Evolutionary conservation across 2,329 filamentous ascomycete genomes (phyloP).

Genomic region (Stemphylium vesicarium): DNA sequence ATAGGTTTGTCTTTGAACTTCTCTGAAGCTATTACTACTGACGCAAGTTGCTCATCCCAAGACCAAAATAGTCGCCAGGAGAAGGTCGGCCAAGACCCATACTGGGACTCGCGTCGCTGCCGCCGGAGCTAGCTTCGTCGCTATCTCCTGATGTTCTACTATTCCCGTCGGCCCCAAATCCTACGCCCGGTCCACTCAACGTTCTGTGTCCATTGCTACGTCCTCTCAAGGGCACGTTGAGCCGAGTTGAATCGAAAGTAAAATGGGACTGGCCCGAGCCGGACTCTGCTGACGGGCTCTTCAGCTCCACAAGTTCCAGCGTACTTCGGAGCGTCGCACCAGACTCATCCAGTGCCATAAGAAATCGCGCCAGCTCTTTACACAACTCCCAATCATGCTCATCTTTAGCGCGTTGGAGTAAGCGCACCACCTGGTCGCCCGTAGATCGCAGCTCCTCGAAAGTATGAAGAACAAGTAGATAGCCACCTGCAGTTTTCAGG

Average conservation of each 20-base stretch:
- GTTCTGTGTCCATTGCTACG: constrained; percentile 8
- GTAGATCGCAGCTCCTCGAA: constrained; percentile 66
- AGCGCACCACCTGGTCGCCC: constrained; percentile 77
- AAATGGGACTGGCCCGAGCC: constrained; percentile 37
- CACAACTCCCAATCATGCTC: constrained; percentile 95
- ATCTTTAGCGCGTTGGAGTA: constrained; percentile 79
- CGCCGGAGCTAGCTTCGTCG: constrained; percentile 25
- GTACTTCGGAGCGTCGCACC: constrained; percentile 79
- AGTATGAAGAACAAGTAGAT: constrained; percentile 92
- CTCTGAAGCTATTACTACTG: background rate
- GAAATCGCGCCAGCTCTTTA: constrained; percentile 91
- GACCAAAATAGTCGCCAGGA: constrained; percentile 31
- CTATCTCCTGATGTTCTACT: constrained; percentile 20
- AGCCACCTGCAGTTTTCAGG: constrained; percentile 93
- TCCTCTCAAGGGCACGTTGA: constrained; percentile 34
- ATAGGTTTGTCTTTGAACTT: background rate
- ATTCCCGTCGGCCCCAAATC: constrained; percentile 4
- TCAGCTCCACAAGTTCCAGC: constrained; percentile 60
- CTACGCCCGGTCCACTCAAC: background rate
- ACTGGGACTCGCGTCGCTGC: constrained; percentile 18
- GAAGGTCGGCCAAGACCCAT: constrained; percentile 13
- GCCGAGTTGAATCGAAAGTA: constrained; percentile 36
- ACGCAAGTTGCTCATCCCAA: constrained; percentile 16
- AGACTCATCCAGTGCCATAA: constrained; percentile 88
- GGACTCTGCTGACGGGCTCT: constrained; percentile 36